Evolutionary conservation across 2,329 filamentous ascomycete species (phyloP).

Genomic region (Chrysoporthe deuterocubensis): DNA sequence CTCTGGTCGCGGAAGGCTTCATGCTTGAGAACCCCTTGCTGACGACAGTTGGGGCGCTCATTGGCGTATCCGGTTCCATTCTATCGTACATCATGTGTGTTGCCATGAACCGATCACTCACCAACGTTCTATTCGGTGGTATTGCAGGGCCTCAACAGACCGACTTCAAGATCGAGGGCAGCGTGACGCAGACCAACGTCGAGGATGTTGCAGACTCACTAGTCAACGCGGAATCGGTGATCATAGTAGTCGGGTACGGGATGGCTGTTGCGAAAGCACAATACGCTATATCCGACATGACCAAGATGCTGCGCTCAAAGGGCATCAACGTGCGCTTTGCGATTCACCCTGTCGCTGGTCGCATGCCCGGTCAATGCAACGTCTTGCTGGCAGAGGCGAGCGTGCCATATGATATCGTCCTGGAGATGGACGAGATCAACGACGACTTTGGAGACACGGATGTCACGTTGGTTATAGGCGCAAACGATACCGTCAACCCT

Average conservation of each 20-base stretch:
- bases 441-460: constrained; percentile 88
- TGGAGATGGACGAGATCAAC: constrained; percentile 97
- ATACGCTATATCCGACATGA: constrained; percentile 86
- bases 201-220: constrained; percentile 82
- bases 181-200: constrained; percentile 76
- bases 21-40: constrained; percentile 89
- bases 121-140: constrained; percentile 87
- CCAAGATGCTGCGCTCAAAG: constrained; percentile 71
- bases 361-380: constrained; percentile 94
- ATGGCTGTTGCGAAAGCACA: constrained; percentile 96
- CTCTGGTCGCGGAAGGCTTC: constrained; percentile 85
- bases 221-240: constrained; percentile 78
- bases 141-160: constrained; percentile 66
- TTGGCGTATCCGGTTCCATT: constrained; percentile 87
- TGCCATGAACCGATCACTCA: constrained; percentile 89
- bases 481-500: constrained; percentile 91
- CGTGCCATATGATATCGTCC: constrained; percentile 88
- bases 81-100: constrained; percentile 87
- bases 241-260: constrained; percentile 89
- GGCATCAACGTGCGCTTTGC: constrained; percentile 85
- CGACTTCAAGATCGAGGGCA: constrained; percentile 78
- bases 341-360: constrained; percentile 86
- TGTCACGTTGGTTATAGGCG: constrained; percentile 85
- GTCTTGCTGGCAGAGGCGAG: constrained; percentile 85
- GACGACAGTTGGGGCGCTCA: constrained; percentile 83